Evolutionary conservation across 2,329 filamentous ascomycete genomes (phyloP), one percentile per base, ranked within the genome.

Genomic region (Alternaria ventricosa): DNA sequence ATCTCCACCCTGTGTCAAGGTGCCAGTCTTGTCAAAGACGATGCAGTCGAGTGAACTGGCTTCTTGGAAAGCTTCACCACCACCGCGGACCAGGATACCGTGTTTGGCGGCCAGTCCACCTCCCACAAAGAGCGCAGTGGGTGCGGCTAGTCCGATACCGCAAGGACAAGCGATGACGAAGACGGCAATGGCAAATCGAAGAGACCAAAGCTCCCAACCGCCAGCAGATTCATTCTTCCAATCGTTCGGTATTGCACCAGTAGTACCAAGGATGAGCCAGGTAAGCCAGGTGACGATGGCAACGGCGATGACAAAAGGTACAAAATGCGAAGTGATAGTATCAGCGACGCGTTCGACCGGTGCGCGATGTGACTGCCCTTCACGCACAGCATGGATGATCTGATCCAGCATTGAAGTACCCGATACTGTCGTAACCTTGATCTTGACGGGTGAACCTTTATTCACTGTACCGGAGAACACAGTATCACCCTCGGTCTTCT

Each of bases 11-110:
- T 90, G 83, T 0, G 93, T 96, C 61, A 96, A 82, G 0, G 93
- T 96, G 1, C 93, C 93, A 0, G 93, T 96, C 84, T 96, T 96
- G 84, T 96, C 93, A 75, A 96, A 96, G 1, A 96, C 91, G 43
- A 96, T 89, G 56, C 90, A 90, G 76, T 93, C 89, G 47, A 94
- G 85, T 11, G 87, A 87, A 75, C 91, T 94, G 5, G 92, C 92
- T 81, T 93, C 93, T 77, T 95, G 92, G 75, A 96, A 95, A 0
- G 92, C 93, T 75, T 94, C 92, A 33, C 93, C 93, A 22, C 93
- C 93, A 22, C 93, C 92, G 79, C 94, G 93, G 70, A 92, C 92
- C 1, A 96, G 84, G 58, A 96, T 93, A 2, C 93, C 93, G 72
- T 92, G 82, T 75, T 91, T 90, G 7, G 93, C 93, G 3, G 93